Evolutionary conservation across 306 rosid genomes (phyloP).

Genomic region (Cucumis melo): DNA sequence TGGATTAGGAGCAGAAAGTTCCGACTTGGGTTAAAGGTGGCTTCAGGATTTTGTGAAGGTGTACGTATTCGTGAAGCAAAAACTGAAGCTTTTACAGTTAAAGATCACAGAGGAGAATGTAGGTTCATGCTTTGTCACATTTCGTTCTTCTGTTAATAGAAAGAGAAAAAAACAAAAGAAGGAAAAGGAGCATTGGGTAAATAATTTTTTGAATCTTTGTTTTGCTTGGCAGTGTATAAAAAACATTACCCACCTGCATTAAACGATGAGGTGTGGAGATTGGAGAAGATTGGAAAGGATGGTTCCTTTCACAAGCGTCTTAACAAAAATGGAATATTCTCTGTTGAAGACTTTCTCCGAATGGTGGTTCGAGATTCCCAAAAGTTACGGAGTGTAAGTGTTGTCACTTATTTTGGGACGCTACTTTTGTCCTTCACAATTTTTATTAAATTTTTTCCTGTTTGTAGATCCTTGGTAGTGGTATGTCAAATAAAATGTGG

Average conservation of each 20-base stretch:
- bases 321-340: constrained; percentile 28
- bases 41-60: constrained; percentile 67
- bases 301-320: constrained; percentile 96
- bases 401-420: constrained; percentile 8
- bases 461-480: constrained; percentile 93
- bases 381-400: constrained; percentile 66
- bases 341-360: constrained; percentile 79
- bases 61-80: constrained; percentile 86
- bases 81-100: constrained; percentile 96
- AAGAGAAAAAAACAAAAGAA: background rate
- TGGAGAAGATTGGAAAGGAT: constrained; percentile 98
- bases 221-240: constrained; percentile 66
- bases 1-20: constrained; percentile 99
- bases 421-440: constrained; percentile 4
- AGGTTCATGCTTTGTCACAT: constrained; percentile 17
- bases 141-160: background rate
- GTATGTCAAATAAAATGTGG: constrained; percentile 99
- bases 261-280: constrained; percentile 89
- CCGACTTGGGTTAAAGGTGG: constrained; percentile 85
- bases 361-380: constrained; percentile 74
- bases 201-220: constrained; percentile 1
- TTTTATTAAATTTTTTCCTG: background rate
- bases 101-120: constrained; percentile 99
- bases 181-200: background rate
- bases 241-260: constrained; percentile 92